These are phyloP conservation scores for Blastocystis sp. DNA, from an alignment of 352 stramenopile species.

Conservation along the genomic window DNA sequence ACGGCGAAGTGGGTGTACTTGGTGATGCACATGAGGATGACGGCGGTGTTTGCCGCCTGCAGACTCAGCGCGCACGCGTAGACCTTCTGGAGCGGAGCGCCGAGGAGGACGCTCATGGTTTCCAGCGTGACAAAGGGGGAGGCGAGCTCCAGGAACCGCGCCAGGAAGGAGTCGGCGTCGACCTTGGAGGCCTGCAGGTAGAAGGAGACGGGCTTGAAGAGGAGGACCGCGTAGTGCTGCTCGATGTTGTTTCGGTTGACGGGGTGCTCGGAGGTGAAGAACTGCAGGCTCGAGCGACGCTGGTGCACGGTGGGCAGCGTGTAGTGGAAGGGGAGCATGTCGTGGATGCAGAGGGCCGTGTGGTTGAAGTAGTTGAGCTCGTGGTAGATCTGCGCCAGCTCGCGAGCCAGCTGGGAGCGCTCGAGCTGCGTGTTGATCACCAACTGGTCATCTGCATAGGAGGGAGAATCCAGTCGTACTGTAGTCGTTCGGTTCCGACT, in stretches of 20 bases:
- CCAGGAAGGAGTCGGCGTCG: background rate
- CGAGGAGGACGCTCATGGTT: constrained; percentile 22
- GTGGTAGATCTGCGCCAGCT: constrained; percentile 28
- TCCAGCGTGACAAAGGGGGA: constrained; percentile 41
- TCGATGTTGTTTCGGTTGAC: constrained; percentile 5
- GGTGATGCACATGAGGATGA: constrained; percentile 16
- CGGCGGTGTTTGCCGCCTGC: constrained; percentile 20
- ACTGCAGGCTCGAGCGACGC: constrained; percentile 19
- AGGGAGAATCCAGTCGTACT: background rate
- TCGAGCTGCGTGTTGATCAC: constrained; percentile 18
- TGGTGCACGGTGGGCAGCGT: constrained; percentile 7
- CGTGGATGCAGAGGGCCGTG: background rate
- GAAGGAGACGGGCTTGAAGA: constrained; percentile 1
- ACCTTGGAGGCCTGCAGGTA: background rate
- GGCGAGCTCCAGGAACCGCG: constrained; percentile 12
- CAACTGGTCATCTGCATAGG: constrained; percentile 24
- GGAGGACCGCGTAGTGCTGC: constrained; percentile 1
- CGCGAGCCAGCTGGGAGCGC: background rate
- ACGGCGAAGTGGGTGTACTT: background rate
- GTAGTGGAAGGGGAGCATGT: constrained; percentile 18
- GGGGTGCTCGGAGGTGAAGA: constrained; percentile 24
- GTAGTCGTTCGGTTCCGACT: background rate
- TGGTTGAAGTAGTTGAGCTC: constrained; percentile 51
- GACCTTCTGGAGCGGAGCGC: constrained; percentile 25
- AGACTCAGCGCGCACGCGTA: constrained; percentile 8